Conservation (phyloP, 202 grass and related monocot genomes). For the Carex arenaria region DNA sequence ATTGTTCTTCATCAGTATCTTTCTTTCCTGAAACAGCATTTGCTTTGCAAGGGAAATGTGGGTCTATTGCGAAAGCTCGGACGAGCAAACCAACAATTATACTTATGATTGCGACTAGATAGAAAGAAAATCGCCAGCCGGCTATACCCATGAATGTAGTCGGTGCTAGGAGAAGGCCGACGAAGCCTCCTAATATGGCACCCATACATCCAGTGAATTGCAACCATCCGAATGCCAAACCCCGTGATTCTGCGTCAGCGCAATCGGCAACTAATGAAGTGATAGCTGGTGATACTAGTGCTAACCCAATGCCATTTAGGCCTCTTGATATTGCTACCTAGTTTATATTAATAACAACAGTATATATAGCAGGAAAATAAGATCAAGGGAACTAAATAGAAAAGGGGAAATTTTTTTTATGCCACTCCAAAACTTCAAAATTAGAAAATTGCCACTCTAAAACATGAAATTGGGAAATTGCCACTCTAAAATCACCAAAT, state of each 20-base stretch:
- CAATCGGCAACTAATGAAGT: constrained; percentile 71
- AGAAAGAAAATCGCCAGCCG: constrained; percentile 70
- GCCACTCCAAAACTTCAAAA: too few species aligned
- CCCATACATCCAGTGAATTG: constrained; percentile 44
- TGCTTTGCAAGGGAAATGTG: constrained; percentile 19
- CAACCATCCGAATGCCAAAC: constrained; percentile 70
- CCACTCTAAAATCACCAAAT: too few species aligned
- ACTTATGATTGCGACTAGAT: constrained; percentile 53
- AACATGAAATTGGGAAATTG: too few species aligned
- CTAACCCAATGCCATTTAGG: constrained; percentile 61
- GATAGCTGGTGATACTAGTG: constrained; percentile 54
- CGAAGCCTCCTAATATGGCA: constrained; percentile 29
- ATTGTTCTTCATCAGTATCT: neutral
- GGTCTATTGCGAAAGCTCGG: constrained; percentile 48
- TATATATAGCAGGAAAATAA: neutral
- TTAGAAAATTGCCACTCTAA: too few species aligned
- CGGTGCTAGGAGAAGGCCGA: constrained; percentile 57
- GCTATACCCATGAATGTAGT: constrained; percentile 63
- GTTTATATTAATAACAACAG: neutral
- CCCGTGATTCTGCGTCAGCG: constrained; percentile 49
- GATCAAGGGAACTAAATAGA: neutral
- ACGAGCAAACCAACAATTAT: constrained; percentile 31
- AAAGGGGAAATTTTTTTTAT: neutral
- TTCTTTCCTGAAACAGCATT: neutral
- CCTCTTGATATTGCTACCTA: constrained; percentile 69